phyloP scores from a whole-genome alignment of 2,329 filamentous ascomycete species.

The Botryotinia narcissicola region DNA sequence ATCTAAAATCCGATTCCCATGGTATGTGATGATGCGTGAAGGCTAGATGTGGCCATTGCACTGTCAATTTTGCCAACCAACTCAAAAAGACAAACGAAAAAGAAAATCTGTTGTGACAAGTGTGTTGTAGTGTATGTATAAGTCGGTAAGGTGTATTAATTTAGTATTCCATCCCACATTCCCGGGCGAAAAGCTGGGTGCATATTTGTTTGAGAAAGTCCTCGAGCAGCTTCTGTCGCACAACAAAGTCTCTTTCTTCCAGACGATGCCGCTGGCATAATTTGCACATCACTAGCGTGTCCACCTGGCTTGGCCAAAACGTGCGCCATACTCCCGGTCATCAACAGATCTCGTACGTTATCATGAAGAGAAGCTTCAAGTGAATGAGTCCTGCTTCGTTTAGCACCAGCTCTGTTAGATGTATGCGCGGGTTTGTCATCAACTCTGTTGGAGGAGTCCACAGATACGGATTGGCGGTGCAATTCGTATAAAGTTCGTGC shows the following conservation, averaged over 20 bases:
- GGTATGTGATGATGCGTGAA: conserved; percentile 18
- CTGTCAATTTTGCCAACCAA: conserved; percentile 6
- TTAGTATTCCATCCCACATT: conserved; percentile 66
- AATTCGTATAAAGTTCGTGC: conserved; percentile 59
- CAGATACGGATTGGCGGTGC: conserved; percentile 51
- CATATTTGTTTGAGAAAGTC: conserved; percentile 47
- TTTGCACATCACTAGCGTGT: conserved; percentile 43
- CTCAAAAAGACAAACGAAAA: conserved; percentile 20
- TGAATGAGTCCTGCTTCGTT: conserved; percentile 59
- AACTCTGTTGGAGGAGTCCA: conserved; percentile 40
- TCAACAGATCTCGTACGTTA: conserved; percentile 56
- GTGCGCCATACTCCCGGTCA: conserved; percentile 46
- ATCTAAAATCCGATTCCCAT: conserved; percentile 20
- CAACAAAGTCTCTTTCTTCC: conserved; percentile 66
- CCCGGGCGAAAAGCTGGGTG: conserved; percentile 56
- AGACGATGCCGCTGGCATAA: conserved; percentile 43
- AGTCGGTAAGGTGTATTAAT: conserved; percentile 34
- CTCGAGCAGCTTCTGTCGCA: conserved; percentile 54
- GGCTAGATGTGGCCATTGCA: conserved; percentile 13
- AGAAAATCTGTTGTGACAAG: conserved; percentile 24
- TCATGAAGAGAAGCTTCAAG: conserved; percentile 62
- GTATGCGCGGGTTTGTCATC: conserved; percentile 50
- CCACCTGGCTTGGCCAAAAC: conserved; percentile 37
- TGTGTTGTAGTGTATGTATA: conserved; percentile 22
- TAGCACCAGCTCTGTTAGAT: conserved; percentile 45